A percentile compares a stretch with the other conserved stretches of the same genome.
Evolutionary conservation across 208 protist species (phyloP).

Genomic region (Leishmania tarentolae): DNA sequence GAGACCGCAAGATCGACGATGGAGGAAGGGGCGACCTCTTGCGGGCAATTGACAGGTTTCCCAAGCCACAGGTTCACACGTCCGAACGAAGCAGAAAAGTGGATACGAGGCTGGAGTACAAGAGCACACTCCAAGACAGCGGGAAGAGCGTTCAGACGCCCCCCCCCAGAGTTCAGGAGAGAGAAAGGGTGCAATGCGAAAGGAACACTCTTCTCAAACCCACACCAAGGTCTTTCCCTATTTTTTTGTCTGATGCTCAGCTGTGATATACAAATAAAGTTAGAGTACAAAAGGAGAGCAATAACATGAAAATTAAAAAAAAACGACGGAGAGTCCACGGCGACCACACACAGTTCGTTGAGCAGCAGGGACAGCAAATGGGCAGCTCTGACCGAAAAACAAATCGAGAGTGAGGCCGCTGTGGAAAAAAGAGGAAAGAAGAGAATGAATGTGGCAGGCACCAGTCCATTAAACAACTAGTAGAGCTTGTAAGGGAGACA

Average conservation of each 20-base stretch:
- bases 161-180: neutral
- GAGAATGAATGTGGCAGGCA: neutral
- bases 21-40: neutral
- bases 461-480: neutral
- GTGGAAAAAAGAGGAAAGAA: neutral
- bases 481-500: too few species aligned
- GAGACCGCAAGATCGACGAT: neutral
- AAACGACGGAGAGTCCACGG: neutral
- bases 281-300: constrained; percentile 8
- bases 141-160: neutral
- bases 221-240: neutral
- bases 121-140: neutral
- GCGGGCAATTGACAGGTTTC: neutral
- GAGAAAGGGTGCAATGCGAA: neutral
- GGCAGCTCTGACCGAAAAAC: neutral
- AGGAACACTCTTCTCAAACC: neutral
- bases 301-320: constrained; percentile 6
- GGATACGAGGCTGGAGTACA: neutral
- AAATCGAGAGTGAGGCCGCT: neutral
- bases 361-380: neutral
- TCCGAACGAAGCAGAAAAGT: neutral
- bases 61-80: neutral
- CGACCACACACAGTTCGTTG: neutral
- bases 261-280: neutral
- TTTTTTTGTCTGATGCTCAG: neutral